Evolutionary conservation across 2,329 filamentous ascomycete genomes (phyloP), one percentile per base, ranked within the genome.

Genomic region (Fusarium palustre): DNA sequence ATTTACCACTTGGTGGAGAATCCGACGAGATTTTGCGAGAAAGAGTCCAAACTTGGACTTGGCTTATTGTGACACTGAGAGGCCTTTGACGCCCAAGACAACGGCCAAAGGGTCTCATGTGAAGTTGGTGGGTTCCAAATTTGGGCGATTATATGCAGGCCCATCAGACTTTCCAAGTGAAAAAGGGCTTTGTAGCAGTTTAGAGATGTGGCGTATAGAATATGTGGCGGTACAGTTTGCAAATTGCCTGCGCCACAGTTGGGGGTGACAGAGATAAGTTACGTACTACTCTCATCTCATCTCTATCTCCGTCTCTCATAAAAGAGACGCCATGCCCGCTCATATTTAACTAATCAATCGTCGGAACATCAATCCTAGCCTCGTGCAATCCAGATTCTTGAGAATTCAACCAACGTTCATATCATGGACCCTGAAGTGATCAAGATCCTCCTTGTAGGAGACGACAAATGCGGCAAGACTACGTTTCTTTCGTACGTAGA

Each of bases 381-480:
- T 20, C 28, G 36, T 20, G 46, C 22, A 33, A 38, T 31, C 15
- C 15, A 24, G 31, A 36, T 28, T 16, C 24, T 25, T 25, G 31
- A 42, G 7, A 34, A 11, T 16, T 25, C 20, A 30, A 30, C 28
- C 43, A 15, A 13, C 16, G 50, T 38, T 16, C n/a, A 54, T 46
- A 55, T 24, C 12, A 86, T 86, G 83, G 84, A 87, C 53, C 70
- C 80, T 38, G 77, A 84, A 56, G 80, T 80, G 49, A 79, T 88
- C 71, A 86, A 80, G n/a, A 79, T 90, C 16, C 76, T 90, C 30
- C 76, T 89, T 22, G 79, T 90, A n/a, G 87, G 88, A 33, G 87
- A 90, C 76, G 82, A 85, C 63, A 81, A 81, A 72, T 86, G 86
- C 66, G 87, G 87, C 56, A 90, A 90, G 77, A 87, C 86, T 24